Base-by-base conservation (phyloP, 2,329 filamentous ascomycete genomes). In the Fusarium newnesense region DNA sequence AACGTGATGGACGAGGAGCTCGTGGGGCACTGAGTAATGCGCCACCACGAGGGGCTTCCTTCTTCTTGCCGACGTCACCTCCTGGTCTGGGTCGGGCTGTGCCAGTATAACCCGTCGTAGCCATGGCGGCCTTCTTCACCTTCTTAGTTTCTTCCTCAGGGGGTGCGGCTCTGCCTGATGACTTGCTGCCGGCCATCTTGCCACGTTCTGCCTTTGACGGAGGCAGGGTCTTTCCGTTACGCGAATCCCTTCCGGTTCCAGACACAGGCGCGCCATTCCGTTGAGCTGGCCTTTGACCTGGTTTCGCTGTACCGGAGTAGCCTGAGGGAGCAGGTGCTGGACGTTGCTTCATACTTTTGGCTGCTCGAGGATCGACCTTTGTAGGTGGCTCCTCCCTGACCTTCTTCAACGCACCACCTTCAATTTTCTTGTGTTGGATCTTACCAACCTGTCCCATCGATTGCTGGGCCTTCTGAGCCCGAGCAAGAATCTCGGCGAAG, bases 401-500 rank as follows among this genome's bases (percentile, higher is more conserved):
- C 79, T 86, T 70, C 69, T 69, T 77, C 32, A 60, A 85, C 11
- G 87, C 83, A n/a, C 87, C 81, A 77, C 90, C 92, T 75, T 93
- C 92, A 4, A 91, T 88, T 26, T 91, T 87, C 79, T 94, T 94
- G 81, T 94, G 92, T 79, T 94, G 92, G 74, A 94, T 93, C 75
- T 90, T 90, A 62, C 92, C 92, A 30, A 92, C 86, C 74, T 88
- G 87, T n/a, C 85, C 87, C 84, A 89, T 88, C 44, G 83, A 85
- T 43, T 84, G 85, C 76, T 93, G 89, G 18, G 89, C 91, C 69
- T 89, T 89, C 77, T 93, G 90, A 37, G 90, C 93, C 74, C 92
- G 88, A 62, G 91, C 91, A 82, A 95, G 87, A 67, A 94, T 92
- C 77, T 94, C 92, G 42, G 91, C 89, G 79, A 90, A 95, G 0